Evolutionary conservation across 2,329 filamentous ascomycete species (phyloP), one percentile per base, ranked within the genome.

Genomic region (Exophiala sp.): DNA sequence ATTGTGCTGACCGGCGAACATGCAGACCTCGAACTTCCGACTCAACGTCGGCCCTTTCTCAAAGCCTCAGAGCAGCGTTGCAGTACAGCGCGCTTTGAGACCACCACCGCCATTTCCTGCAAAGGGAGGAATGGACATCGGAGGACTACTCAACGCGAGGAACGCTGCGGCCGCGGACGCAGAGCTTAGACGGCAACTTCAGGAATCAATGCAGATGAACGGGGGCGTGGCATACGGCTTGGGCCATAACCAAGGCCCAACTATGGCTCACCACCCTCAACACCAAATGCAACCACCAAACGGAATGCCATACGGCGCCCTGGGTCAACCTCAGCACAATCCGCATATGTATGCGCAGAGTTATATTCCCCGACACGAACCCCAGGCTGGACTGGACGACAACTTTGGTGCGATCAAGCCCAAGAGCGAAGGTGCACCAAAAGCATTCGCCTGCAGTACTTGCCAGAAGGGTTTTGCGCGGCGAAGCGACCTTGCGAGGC

Each of bases 381-480:
- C 24, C 39, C 55, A 53, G n/a, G 44, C 29, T 34, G 35, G 46
- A n/a, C 63, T 73, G 42, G 72, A 64, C 62, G 66, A 63, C 58
- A 68, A 63, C 55, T 62, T 55, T 62, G 68, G 66, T 59, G 66
- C 68, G 60, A 64, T 68, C 45, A 70, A 73, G 70, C 61, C 63
- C n/a, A 64, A 63, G 34, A 59, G 55, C 64, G 72, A 67, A 65
- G 75, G 60, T 27, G 74, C 78, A 23, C 76, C 79, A 9, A 86
- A 96, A 70, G 83, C 87, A 1, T 96, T 93, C 64, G 84, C 88
- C 18, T 98, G 93, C 71, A 86, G 82, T 57, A 91, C 86, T 2
- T 98, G 93, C 67, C 79, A 79, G 50, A 97, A 97, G 70, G 86
- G 85, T 19, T 98, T 98, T 66, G 93, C 93, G 45, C 78, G 93